Evolutionary conservation across 345 rosid species (phyloP).

Genomic region (Arabidopsis thaliana): TAIR10.1 NC_003075.7:11725001-11725500

Average conservation of each 20-base stretch:
- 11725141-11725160: neutral
- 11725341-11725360: constrained; percentile 94
- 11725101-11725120: constrained; percentile 64
- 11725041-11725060: constrained; percentile 90
- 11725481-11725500: constrained; percentile 84
- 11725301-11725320: neutral
- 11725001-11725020: neutral
- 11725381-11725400: constrained; percentile 66
- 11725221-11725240: constrained; percentile 77
- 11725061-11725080: constrained; percentile 87
- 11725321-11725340: constrained; percentile 34
- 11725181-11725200: constrained; percentile 57
- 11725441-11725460: constrained; percentile 10
- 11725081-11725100: constrained; percentile 73
- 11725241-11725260: constrained; percentile 66
- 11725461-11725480: constrained; percentile 36
- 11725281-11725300: neutral
- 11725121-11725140: constrained; percentile 26
- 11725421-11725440: neutral
- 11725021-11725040: constrained; percentile 66
- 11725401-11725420: constrained; percentile 71
- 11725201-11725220: constrained; percentile 89
- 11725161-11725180: neutral
- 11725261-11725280: constrained; percentile 69
- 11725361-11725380: constrained; percentile 93